A percentile compares a stretch with the other conserved stretches of the same genome.
These are phyloP conservation scores for Neurospora hispaniola DNA, from an alignment of 495 filamentous ascomycete species.

Conservation along the genomic window DNA sequence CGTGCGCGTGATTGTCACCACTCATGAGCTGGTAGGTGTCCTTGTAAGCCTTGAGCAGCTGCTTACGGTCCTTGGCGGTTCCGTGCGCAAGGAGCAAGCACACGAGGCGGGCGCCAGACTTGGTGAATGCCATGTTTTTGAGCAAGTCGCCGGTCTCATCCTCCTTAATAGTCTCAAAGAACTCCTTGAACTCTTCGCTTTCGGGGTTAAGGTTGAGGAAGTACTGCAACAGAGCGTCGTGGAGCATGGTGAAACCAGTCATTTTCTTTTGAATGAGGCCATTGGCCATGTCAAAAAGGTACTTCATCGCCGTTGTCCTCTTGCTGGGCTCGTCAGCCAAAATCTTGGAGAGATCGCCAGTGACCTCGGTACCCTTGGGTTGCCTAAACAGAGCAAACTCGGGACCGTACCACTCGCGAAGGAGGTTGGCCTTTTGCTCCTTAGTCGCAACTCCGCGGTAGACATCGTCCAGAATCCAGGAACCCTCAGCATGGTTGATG, in stretches of 20 bases:
- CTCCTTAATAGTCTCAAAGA: slow-evolving; percentile 79
- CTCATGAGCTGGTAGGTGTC: slow-evolving; percentile 75
- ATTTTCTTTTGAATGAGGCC: slow-evolving; percentile 88
- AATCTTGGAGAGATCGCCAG: slow-evolving; percentile 57
- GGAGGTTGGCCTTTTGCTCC: slow-evolving; percentile 65
- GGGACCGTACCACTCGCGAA: slow-evolving; percentile 93
- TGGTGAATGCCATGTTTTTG: slow-evolving; percentile 93
- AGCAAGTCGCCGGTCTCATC: slow-evolving; percentile 81
- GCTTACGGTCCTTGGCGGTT: slow-evolving; percentile 84
- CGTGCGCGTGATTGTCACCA: slow-evolving; percentile 65
- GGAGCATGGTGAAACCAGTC: slow-evolving; percentile 89
- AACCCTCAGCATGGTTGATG: slow-evolving; percentile 90
- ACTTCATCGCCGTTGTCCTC: slow-evolving; percentile 71
- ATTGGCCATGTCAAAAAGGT: slow-evolving; percentile 76
- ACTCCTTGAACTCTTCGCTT: slow-evolving; percentile 71
- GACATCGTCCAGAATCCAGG: slow-evolving; percentile 94
- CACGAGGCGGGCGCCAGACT: slow-evolving; percentile 71
- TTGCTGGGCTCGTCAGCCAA: slow-evolving; percentile 71
- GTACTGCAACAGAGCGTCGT: slow-evolving; percentile 97
- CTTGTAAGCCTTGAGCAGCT: slow-evolving; percentile 75
- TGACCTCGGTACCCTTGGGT: slow-evolving; percentile 34
- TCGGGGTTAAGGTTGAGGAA: slow-evolving; percentile 68
- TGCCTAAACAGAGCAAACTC: slow-evolving; percentile 79
- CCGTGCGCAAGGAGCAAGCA: slow-evolving; percentile 72
- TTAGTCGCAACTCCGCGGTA: slow-evolving; percentile 77